Evolutionary conservation across 768 basidiomycete species (phyloP).

Genomic region (Calvatia gigantea): DNA sequence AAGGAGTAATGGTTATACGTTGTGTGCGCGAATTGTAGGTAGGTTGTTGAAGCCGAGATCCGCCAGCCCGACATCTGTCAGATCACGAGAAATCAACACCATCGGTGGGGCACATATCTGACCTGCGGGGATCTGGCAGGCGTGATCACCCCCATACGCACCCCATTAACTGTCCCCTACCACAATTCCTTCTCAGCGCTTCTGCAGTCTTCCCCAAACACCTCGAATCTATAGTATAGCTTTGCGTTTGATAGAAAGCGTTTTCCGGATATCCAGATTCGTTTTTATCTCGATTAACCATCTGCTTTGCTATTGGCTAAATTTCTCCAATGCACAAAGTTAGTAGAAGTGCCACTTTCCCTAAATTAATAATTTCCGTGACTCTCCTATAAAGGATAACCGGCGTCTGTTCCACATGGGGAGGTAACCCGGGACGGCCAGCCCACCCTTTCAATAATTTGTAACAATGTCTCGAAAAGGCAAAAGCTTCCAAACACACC

Average conservation of each 20-base stretch:
- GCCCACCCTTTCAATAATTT: neutral
- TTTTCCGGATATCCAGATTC: slow-evolving; percentile 9
- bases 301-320: neutral
- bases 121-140: slow-evolving; percentile 10
- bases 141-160: slow-evolving; percentile 10
- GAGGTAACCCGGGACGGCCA: neutral
- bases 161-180: neutral
- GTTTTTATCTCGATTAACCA: slow-evolving; percentile 1
- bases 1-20: neutral
- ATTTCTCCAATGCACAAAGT: neutral
- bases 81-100: too few species aligned
- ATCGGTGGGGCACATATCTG: slow-evolving; percentile 12
- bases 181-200: neutral
- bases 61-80: too few species aligned
- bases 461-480: neutral
- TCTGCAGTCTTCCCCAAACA: neutral
- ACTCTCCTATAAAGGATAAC: slow-evolving; percentile 11
- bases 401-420: neutral
- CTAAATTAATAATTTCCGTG: slow-evolving; percentile 15
- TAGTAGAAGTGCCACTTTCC: neutral
- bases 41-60: neutral
- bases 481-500: slow-evolving; percentile 3
- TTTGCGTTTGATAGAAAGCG: slow-evolving; percentile 9
- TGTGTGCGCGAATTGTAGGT: neutral
- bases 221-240: neutral